Evolutionary conservation across 225 moss, liverwort and hornwort species (phyloP), one percentile per base, ranked within the genome.

Genomic region (Rhytidiadelphus loreus): DNA sequence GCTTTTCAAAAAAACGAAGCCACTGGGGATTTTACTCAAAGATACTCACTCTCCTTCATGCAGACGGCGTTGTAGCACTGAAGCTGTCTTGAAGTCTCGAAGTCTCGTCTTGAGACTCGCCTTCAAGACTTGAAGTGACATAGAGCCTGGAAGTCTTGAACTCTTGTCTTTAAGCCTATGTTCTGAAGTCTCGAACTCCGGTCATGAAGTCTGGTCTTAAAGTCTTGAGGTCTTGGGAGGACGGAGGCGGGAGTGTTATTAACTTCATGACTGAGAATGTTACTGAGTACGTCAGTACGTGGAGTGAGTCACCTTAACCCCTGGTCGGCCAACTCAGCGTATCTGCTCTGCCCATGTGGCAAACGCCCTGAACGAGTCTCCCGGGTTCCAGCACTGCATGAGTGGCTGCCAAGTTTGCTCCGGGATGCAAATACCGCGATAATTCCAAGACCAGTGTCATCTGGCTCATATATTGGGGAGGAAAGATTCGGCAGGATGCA

Each of bases 321-420:
- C 21, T 60, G 66, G 80, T 80, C 59, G 53, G 88, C 86, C 59
- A 83, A 43, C 58, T 66, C 50, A 58, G 44, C 33, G n/a, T 35
- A 59, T 14, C 20, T 24, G 18, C 8, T 13, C 57, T 64, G 80
- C 76, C 58, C 16, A 76, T 22, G 66, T 88, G 84, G 80, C 92
- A 88, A 28, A 33, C n/a, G 32, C 56, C 12, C 3, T 11, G 80
- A 86, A 32, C 37, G 61, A 68, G 73, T 80, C 79, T 55, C n/a
- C 55, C 63, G 53, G 77, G 70, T 46, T 69, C 48, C 80, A 70
- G 68, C 41, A 5, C 33, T 33, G 46, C 86, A 72, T 15, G 87
- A 52, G 92, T 92, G 84, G 8, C 24, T 48, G 41, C 30, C 89
- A 91, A 83, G 91, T 48, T 88, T 81, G 77, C 81, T 52, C 7